A percentile compares a stretch with the other conserved stretches of the same genome.
phyloP scores from a whole-genome alignment of 2,329 filamentous ascomycete species.

The Sphaerulina musiva region DNA sequence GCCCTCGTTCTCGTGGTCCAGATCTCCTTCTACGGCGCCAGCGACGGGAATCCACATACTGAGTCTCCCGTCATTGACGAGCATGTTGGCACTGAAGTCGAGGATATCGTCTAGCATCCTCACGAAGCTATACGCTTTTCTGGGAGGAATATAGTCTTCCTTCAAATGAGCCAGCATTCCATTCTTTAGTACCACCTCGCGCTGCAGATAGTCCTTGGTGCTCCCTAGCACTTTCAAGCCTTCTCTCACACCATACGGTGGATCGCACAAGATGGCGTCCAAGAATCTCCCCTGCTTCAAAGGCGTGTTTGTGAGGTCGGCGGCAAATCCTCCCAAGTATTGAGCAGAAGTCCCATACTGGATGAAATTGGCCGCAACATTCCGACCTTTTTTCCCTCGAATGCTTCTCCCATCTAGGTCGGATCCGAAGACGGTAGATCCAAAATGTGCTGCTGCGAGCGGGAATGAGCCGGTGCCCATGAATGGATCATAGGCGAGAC shows the following conservation, averaged over 20 bases:
- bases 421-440: constrained; percentile 73
- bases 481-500: constrained; percentile 89
- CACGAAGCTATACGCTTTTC: constrained; percentile 84
- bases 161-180: constrained; percentile 64
- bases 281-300: constrained; percentile 55
- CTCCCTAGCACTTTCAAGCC: constrained; percentile 80
- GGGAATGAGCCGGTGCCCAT: constrained; percentile 92
- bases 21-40: constrained; percentile 44
- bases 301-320: constrained; percentile 83
- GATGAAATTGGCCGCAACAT: constrained; percentile 66
- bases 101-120: constrained; percentile 88
- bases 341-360: constrained; percentile 66
- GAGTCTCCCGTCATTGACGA: constrained; percentile 72
- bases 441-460: constrained; percentile 83
- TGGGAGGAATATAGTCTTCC: constrained; percentile 72
- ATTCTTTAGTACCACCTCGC: constrained; percentile 57
- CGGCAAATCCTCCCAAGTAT: constrained; percentile 73
- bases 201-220: constrained; percentile 50
- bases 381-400: constrained; percentile 56
- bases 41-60: constrained; percentile 98
- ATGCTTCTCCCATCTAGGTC: constrained; percentile 92
- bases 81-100: constrained; percentile 65
- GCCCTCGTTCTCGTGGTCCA: constrained; percentile 49
- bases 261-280: constrained; percentile 91
- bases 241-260: constrained; percentile 90